Evolutionary conservation across 148 eudicot species (phyloP).

Genomic region (Nyssa sinensis): DNA sequence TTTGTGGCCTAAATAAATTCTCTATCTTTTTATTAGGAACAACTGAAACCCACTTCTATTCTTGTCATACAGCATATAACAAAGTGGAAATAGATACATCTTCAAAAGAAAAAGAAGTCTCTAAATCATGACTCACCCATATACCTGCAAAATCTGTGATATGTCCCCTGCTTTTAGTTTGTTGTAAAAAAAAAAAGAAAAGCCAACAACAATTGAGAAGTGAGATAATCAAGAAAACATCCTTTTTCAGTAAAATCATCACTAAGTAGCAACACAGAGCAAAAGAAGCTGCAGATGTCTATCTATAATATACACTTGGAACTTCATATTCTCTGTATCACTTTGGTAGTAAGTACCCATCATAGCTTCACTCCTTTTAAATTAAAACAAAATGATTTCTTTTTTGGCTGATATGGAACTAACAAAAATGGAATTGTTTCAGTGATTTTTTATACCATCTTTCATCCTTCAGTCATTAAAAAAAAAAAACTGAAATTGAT

Average conservation of each 20-base stretch:
- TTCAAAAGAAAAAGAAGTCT: conserved; percentile 1
- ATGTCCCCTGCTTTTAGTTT: conserved; percentile 16
- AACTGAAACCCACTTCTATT: neutral
- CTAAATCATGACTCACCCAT: conserved; percentile 13
- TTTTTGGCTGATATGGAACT: no score
- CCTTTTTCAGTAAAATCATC: conserved; percentile 44
- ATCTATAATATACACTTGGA: neutral
- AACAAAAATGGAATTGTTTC: no score
- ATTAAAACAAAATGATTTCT: no score
- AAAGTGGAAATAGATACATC: conserved; percentile 13
- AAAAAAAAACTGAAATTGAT: no score
- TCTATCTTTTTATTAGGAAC: neutral
- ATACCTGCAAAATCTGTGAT: conserved; percentile 14
- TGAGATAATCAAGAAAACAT: conserved; percentile 36
- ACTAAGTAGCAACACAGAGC: neutral
- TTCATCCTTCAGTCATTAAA: no score
- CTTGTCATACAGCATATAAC: neutral
- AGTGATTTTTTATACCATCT: no score
- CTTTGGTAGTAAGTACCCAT: neutral
- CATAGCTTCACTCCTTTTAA: conserved; percentile 2
- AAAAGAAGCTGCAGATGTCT: conserved; percentile 14
- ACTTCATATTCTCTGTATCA: conserved; percentile 3
- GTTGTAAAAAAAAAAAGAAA: conserved; percentile 21
- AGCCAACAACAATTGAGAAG: conserved; percentile 22
- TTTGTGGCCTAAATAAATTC: neutral